Evolutionary conservation across 2,329 filamentous ascomycete species (phyloP).

Genomic region (Talaromyces pinophilus): DNA sequence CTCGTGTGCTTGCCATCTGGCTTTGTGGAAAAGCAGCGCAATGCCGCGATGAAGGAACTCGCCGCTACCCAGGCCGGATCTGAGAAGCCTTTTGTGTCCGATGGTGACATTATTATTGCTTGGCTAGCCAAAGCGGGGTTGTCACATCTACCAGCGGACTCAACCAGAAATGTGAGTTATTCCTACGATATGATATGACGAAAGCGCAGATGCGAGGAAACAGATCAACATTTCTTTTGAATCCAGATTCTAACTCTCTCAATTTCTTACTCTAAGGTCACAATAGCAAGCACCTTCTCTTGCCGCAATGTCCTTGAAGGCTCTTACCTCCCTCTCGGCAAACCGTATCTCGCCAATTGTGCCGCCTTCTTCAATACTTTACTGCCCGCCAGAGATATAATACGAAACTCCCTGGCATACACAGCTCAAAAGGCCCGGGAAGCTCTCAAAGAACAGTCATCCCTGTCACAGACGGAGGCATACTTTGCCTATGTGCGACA

Average conservation of each 20-base stretch:
- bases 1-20: not conserved
- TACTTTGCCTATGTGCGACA: not conserved
- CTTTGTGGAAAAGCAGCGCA: not conserved
- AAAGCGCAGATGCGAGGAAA: not conserved
- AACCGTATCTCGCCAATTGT: not conserved
- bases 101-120: not conserved
- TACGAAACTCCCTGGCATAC: not conserved
- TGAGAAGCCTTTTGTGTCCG: not conserved
- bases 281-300: not conserved
- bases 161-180: not conserved
- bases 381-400: not conserved
- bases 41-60: not conserved
- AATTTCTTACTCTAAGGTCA: not conserved
- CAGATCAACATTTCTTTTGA: not conserved
- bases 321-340: not conserved
- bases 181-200: not conserved
- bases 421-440: not conserved
- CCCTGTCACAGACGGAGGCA: not conserved
- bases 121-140: not conserved
- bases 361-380: not conserved
- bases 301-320: not conserved
- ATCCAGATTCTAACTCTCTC: not conserved
- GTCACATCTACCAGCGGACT: not conserved
- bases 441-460: not conserved
- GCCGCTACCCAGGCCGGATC: not conserved